phyloP scores from a whole-genome alignment of 108 stramenopile genomes.

The Asterionellopsis glacialis region DNA sequence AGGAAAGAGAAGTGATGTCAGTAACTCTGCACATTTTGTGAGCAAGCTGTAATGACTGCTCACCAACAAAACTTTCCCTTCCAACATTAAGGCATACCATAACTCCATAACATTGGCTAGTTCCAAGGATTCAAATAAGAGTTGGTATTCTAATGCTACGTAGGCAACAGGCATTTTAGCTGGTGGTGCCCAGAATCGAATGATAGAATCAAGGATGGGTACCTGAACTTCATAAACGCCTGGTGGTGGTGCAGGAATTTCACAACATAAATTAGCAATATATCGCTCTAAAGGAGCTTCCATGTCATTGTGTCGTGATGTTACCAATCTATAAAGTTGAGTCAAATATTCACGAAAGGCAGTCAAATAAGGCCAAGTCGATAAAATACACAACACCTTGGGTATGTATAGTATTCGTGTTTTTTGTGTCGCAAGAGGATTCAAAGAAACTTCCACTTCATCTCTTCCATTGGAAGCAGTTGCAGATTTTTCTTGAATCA shows the following conservation, averaged over 20 bases:
- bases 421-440: constrained; percentile 20
- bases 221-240: constrained; percentile 87
- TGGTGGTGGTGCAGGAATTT: constrained; percentile 96
- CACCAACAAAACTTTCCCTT: constrained; percentile 78
- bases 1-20: constrained; percentile 91
- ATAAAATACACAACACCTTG: constrained; percentile 86
- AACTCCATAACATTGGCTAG: constrained; percentile 70
- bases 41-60: constrained; percentile 82
- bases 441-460: constrained; percentile 40
- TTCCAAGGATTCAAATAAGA: constrained; percentile 90
- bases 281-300: constrained; percentile 92
- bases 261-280: constrained; percentile 90
- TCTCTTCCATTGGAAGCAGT: constrained; percentile 12
- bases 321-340: constrained; percentile 90
- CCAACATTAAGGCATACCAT: constrained; percentile 82
- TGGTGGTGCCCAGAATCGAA: constrained; percentile 91
- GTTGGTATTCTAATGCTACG: constrained; percentile 85
- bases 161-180: constrained; percentile 93
- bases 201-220: constrained; percentile 59
- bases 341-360: constrained; percentile 87
- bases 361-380: constrained; percentile 92
- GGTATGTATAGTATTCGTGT: constrained; percentile 68
- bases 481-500: not conserved
- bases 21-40: constrained; percentile 90
- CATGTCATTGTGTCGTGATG: constrained; percentile 74